phyloP scores from a whole-genome alignment of 2,329 filamentous ascomycete genomes.

The Xylariaceae sp. region DNA sequence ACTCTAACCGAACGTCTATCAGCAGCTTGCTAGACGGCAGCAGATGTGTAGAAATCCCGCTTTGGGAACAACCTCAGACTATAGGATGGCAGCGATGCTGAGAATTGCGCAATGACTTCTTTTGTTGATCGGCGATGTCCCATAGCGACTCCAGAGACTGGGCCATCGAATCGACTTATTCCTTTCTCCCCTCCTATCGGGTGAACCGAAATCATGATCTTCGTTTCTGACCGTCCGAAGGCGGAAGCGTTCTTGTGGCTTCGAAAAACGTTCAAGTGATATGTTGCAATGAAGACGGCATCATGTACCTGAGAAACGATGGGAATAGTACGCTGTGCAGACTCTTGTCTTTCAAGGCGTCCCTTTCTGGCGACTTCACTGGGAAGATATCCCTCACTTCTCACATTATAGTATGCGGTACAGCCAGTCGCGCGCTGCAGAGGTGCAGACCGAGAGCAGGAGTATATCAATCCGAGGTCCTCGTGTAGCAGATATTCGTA shows the following conservation, averaged over 20 bases:
- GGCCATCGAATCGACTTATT: no score
- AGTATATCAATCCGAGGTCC: no score
- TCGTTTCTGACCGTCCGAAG: no score
- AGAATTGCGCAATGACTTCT: not conserved
- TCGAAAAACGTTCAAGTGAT: no score
- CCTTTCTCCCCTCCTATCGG: no score
- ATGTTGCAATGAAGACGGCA: no score
- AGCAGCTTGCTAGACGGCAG: not conserved
- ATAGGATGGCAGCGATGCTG: not conserved
- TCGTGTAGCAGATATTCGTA: no score
- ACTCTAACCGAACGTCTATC: not conserved
- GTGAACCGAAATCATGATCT: no score
- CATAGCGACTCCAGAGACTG: not conserved
- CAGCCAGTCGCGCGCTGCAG: not conserved
- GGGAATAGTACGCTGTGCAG: not conserved
- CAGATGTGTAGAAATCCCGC: not conserved
- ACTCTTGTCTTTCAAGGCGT: not conserved
- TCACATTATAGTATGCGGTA: not conserved
- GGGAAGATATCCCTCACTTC: not conserved
- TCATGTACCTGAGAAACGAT: no score
- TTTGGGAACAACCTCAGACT: not conserved
- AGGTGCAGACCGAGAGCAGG: not conserved
- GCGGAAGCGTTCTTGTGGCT: no score
- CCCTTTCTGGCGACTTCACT: not conserved
- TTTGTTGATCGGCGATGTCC: not conserved